phyloP scores from a whole-genome alignment of 345 rosid genomes.

The Corymbia maculata region DNA sequence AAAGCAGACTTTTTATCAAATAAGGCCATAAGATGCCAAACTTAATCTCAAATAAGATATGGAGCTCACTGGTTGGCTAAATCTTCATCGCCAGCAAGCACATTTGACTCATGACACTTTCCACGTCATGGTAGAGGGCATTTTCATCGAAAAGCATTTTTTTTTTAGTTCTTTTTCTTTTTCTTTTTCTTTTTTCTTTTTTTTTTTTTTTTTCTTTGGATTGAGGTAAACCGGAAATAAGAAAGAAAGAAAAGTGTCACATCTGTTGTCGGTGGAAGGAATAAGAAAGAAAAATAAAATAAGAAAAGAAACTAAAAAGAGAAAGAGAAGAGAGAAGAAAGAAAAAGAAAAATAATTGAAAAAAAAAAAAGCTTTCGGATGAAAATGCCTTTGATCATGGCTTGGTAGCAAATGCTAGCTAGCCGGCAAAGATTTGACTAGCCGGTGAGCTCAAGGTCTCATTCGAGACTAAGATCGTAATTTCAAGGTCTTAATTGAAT shows the following conservation, averaged over 20 bases:
- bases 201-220: too few species aligned
- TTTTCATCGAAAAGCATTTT: background rate
- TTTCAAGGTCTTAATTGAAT: background rate
- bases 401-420: background rate
- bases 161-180: too few species aligned
- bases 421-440: background rate
- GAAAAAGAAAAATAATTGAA: background rate
- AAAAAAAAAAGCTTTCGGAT: background rate
- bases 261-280: background rate
- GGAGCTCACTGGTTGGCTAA: background rate
- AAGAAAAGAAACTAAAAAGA: background rate
- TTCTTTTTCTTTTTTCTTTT: too few species aligned
- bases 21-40: background rate
- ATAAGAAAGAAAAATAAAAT: background rate
- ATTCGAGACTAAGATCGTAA: background rate
- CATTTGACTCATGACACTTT: background rate
- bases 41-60: background rate
- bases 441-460: background rate
- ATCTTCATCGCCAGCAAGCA: background rate
- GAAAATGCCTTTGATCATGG: background rate
- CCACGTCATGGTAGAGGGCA: background rate
- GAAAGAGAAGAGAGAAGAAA: background rate
- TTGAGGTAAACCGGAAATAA: background rate
- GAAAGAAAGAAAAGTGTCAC: background rate
- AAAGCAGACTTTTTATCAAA: too few species aligned